Conservation (phyloP, 2,329 filamentous ascomycete species). For the Neonectria sp. region DNA sequence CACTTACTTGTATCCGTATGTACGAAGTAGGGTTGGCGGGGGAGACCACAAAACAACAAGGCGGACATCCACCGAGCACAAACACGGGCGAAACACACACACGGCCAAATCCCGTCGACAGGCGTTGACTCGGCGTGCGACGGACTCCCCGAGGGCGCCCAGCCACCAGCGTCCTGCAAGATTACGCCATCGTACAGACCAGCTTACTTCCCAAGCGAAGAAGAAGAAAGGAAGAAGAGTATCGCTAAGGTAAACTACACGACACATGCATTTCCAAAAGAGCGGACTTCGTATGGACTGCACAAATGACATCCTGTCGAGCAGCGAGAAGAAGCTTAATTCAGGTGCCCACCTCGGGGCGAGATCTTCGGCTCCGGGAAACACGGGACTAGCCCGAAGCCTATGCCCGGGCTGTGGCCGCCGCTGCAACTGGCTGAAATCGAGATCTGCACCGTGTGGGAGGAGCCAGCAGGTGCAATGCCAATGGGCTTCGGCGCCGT, state of each 20-base stretch:
- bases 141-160: constrained; percentile 24
- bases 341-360: neutral
- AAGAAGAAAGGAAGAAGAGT: constrained; percentile 13
- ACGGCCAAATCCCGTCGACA: constrained; percentile 4
- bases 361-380: constrained; percentile 25
- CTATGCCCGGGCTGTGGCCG: neutral
- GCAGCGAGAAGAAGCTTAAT: constrained; percentile 25
- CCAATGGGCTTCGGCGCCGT: neutral
- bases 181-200: constrained; percentile 29
- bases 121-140: constrained; percentile 6
- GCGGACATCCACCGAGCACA: constrained; percentile 13
- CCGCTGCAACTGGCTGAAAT: too few species aligned
- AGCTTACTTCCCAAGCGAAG: neutral
- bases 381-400: neutral
- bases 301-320: constrained; percentile 5
- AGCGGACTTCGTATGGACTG: neutral
- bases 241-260: neutral
- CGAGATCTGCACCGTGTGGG: constrained; percentile 1
- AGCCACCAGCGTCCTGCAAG: constrained; percentile 18
- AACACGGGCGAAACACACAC: constrained; percentile 4
- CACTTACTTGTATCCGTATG: neutral
- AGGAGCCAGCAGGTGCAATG: constrained; percentile 1
- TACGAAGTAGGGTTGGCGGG: neutral
- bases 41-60: neutral
- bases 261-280: neutral